phyloP scores from a whole-genome alignment of 2,329 filamentous ascomycete genomes.

The Zopfia rhizophila region DNA sequence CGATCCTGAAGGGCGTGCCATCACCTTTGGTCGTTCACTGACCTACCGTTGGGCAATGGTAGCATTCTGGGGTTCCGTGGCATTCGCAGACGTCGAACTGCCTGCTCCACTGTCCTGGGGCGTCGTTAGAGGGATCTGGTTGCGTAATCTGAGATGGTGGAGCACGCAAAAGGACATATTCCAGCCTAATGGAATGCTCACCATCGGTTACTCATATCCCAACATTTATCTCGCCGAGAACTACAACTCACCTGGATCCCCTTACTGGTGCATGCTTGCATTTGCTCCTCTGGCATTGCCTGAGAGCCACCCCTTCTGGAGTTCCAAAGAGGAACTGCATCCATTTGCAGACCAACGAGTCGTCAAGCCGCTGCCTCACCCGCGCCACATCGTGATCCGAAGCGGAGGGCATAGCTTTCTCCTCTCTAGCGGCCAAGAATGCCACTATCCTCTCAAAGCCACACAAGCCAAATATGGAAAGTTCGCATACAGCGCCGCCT shows the following conservation, averaged over 20 bases:
- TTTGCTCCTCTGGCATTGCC: constrained; percentile 79
- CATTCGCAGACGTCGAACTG: constrained; percentile 78
- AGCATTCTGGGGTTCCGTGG: constrained; percentile 83
- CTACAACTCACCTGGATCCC: constrained; percentile 78
- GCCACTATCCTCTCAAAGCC: constrained; percentile 82
- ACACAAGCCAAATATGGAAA: constrained; percentile 84
- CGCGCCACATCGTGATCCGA: constrained; percentile 77
- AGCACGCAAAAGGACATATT: constrained; percentile 79
- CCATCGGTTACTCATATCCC: constrained; percentile 80
- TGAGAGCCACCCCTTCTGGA: constrained; percentile 79
- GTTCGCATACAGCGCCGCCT: constrained; percentile 81
- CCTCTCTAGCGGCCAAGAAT: constrained; percentile 77
- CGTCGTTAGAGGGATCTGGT: constrained; percentile 78
- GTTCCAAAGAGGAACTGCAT: constrained; percentile 70
- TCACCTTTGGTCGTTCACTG: constrained; percentile 80
- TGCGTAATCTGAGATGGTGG: constrained; percentile 83
- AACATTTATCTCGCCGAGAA: constrained; percentile 87
- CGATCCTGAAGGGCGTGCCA: constrained; percentile 74
- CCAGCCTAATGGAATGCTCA: constrained; percentile 77
- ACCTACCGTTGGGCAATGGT: constrained; percentile 88
- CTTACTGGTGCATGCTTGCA: constrained; percentile 83
- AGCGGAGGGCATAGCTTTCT: constrained; percentile 80
- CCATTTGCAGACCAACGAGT: constrained; percentile 66
- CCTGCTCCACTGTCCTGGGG: constrained; percentile 80
- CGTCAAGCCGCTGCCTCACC: constrained; percentile 71